Conservation (phyloP, 1,284 basidiomycete species). For the Rhodotorula sp. region DNA sequence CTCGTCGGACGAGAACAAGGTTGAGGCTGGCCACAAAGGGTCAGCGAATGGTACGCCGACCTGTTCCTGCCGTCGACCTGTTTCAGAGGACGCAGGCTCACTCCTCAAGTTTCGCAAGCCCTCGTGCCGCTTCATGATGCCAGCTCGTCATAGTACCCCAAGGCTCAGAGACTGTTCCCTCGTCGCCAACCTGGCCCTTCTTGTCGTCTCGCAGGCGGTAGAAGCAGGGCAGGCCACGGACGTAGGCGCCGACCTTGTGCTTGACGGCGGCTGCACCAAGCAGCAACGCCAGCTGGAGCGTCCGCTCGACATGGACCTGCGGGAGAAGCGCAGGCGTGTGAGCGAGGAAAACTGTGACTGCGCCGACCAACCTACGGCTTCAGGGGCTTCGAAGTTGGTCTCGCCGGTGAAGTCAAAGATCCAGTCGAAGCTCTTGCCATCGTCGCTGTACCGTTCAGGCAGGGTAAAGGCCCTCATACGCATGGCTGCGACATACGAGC, state of each 20-base stretch:
- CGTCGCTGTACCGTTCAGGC: conserved; percentile 15
- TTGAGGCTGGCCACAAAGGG: conserved; percentile 11
- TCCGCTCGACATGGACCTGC: conserved; percentile 38
- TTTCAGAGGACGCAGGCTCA: neutral
- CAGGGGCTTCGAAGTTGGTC: conserved; percentile 16
- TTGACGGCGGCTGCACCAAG: conserved; percentile 22
- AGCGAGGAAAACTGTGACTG: neutral
- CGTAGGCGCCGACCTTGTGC: conserved; percentile 17
- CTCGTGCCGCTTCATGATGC: conserved; percentile 36
- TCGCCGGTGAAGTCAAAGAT: conserved; percentile 38
- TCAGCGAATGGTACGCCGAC: neutral
- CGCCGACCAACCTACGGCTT: conserved; percentile 12
- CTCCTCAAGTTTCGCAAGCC: conserved; percentile 20
- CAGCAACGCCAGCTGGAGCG: conserved; percentile 25
- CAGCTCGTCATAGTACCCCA: conserved; percentile 32
- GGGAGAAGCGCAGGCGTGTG: neutral
- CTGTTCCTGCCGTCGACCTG: too few relatives aligned
- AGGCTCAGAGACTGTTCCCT: conserved; percentile 16
- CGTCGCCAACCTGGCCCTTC: conserved; percentile 25
- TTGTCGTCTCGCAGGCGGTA: conserved; percentile 24
- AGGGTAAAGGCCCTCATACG: conserved; percentile 25
- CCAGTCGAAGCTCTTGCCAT: conserved; percentile 26
- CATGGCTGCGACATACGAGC: neutral
- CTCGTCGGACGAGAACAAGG: conserved; percentile 32
- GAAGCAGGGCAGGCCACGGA: conserved; percentile 17